Evolutionary conservation across 108 stramenopile genomes (phyloP).

Genomic region (Pseudonitzschia multiseries): DNA sequence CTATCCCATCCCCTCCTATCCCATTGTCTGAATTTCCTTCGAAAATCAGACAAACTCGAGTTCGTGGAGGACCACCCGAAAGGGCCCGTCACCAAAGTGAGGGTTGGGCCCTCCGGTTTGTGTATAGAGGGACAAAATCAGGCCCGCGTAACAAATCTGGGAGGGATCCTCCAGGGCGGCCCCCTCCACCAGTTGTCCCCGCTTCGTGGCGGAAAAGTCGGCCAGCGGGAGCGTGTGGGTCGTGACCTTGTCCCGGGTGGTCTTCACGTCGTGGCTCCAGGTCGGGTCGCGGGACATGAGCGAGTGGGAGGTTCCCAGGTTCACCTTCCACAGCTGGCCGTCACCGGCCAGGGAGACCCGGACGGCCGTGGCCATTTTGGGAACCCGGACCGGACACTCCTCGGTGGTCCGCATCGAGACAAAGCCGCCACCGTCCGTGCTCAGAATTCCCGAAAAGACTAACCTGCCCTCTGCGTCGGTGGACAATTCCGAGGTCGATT

Average conservation of each 20-base stretch:
- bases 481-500: conserved; percentile 6
- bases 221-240: background rate
- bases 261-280: background rate
- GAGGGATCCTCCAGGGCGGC: background rate
- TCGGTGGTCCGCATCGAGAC: conserved; percentile 12
- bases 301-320: conserved; percentile 6
- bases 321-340: conserved; percentile 12
- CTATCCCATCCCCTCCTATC: too few relatives aligned
- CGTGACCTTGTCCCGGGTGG: background rate
- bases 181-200: background rate
- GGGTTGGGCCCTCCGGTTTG: conserved; percentile 4
- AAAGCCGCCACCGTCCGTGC: conserved; percentile 5
- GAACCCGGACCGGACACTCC: background rate
- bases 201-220: background rate
- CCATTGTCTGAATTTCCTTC: too few relatives aligned
- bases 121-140: conserved; percentile 6
- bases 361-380: background rate
- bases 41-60: background rate
- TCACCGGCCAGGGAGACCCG: background rate
- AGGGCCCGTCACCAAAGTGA: conserved; percentile 5
- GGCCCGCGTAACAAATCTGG: background rate
- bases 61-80: conserved; percentile 1
- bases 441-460: background rate
- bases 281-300: conserved; percentile 3
- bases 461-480: background rate